Evolutionary conservation across 495 filamentous ascomycete species (phyloP).

Genomic region (Melanomma pulvis-pyrius): DNA sequence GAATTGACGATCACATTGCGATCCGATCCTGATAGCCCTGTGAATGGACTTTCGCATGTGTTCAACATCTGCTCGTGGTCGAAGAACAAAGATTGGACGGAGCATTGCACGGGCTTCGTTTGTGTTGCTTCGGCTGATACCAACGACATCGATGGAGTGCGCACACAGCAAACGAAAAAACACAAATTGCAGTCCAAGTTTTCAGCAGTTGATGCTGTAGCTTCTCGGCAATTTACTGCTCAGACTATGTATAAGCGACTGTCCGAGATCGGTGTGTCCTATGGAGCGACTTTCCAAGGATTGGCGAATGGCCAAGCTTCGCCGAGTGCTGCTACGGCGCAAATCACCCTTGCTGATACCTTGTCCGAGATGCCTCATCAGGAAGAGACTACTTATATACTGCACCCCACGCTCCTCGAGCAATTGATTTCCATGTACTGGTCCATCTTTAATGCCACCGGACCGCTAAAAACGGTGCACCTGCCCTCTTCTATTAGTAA

Average conservation of each 20-base stretch:
- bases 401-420: slow-evolving; percentile 26
- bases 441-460: slow-evolving; percentile 7
- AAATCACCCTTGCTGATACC: slow-evolving; percentile 17
- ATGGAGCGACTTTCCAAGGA: slow-evolving; percentile 16
- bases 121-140: not conserved
- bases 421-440: slow-evolving; percentile 23
- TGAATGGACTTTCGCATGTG: not conserved
- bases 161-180: too few species aligned
- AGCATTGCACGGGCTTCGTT: slow-evolving; percentile 20
- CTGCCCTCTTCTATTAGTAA: slow-evolving; percentile 17
- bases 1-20: slow-evolving; percentile 25
- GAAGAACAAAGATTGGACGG: slow-evolving; percentile 15
- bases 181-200: too few species aligned
- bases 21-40: not conserved
- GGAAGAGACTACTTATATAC: slow-evolving; percentile 12
- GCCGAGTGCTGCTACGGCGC: not conserved
- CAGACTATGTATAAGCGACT: slow-evolving; percentile 1
- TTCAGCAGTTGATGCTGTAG: not conserved
- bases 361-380: slow-evolving; percentile 10
- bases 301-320: not conserved
- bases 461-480: not conserved
- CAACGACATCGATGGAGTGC: slow-evolving; percentile 12
- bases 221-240: not conserved
- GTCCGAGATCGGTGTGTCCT: not conserved
- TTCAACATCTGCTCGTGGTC: slow-evolving; percentile 18